phyloP scores from a whole-genome alignment of 1,284 basidiomycete species.

The Ustilago sp. region DNA sequence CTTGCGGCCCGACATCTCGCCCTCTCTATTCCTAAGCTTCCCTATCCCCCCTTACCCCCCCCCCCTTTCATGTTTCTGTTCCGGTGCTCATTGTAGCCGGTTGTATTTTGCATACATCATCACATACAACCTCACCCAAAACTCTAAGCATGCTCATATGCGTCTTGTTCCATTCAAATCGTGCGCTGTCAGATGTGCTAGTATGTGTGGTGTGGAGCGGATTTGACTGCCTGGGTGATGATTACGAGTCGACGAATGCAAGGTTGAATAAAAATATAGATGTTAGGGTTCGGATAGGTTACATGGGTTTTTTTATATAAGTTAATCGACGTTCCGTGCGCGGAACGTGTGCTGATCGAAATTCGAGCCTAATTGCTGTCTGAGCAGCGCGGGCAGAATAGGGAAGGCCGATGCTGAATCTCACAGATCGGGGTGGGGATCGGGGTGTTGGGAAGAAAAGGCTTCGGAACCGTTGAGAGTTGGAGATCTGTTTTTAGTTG shows the following conservation, averaged over 20 bases:
- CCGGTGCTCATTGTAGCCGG: constrained; percentile 10
- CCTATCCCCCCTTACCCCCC: constrained; percentile 9
- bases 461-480: constrained; percentile 23
- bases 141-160: constrained; percentile 44
- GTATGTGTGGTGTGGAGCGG: background rate
- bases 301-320: background rate
- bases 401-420: constrained; percentile 1
- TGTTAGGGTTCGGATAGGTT: background rate
- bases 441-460: background rate
- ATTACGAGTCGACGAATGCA: too few species aligned
- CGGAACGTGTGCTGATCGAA: constrained; percentile 4
- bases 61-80: constrained; percentile 17
- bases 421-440: background rate
- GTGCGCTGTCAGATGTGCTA: constrained; percentile 1
- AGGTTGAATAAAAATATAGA: too few species aligned
- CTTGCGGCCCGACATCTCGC: constrained; percentile 33
- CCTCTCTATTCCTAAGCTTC: constrained; percentile 48
- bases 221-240: background rate
- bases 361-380: background rate
- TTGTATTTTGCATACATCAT: constrained; percentile 47
- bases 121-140: constrained; percentile 25
- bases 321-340: background rate
- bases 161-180: constrained; percentile 24
- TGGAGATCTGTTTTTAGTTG: background rate
- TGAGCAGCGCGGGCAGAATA: constrained; percentile 6